phyloP scores from a whole-genome alignment of 805 yeast species.

The Candida sonorensis region DNA sequence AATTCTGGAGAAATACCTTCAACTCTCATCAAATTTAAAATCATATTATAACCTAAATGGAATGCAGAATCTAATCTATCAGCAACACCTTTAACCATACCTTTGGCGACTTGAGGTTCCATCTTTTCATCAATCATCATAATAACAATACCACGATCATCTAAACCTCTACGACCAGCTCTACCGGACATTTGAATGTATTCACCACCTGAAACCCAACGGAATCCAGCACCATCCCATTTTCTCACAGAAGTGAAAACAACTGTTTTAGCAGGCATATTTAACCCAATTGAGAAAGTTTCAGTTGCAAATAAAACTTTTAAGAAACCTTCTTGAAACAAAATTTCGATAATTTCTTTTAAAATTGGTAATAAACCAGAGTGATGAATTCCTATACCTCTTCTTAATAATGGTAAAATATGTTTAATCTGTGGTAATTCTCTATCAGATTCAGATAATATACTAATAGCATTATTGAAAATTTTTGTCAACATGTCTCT shows the following conservation, averaged over 20 bases:
- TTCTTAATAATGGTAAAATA: slow-evolving; percentile 76
- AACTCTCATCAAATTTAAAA: slow-evolving; percentile 88
- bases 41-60: slow-evolving; percentile 97
- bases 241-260: slow-evolving; percentile 96
- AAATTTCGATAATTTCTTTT: slow-evolving; percentile 91
- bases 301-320: slow-evolving; percentile 97
- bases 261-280: slow-evolving; percentile 99
- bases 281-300: slow-evolving; percentile 95
- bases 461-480: slow-evolving; percentile 80
- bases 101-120: slow-evolving; percentile 99
- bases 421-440: slow-evolving; percentile 93
- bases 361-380: slow-evolving; percentile 89
- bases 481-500: slow-evolving; percentile 86
- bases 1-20: slow-evolving; percentile 98
- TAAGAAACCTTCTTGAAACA: slow-evolving; percentile 93
- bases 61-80: slow-evolving; percentile 96
- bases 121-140: slow-evolving; percentile 99
- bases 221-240: slow-evolving; percentile 96
- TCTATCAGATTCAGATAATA: slow-evolving; percentile 84
- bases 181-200: slow-evolving; percentile 87
- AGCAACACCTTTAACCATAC: slow-evolving; percentile 99
- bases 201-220: slow-evolving; percentile 99
- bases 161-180: slow-evolving; percentile 67
- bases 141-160: slow-evolving; percentile 97
- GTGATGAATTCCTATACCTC: slow-evolving; percentile 99